Evolutionary conservation across 495 filamentous ascomycete genomes (phyloP), one percentile per base, ranked within the genome.

Genomic region (Aspergillus nanangensis): DNA sequence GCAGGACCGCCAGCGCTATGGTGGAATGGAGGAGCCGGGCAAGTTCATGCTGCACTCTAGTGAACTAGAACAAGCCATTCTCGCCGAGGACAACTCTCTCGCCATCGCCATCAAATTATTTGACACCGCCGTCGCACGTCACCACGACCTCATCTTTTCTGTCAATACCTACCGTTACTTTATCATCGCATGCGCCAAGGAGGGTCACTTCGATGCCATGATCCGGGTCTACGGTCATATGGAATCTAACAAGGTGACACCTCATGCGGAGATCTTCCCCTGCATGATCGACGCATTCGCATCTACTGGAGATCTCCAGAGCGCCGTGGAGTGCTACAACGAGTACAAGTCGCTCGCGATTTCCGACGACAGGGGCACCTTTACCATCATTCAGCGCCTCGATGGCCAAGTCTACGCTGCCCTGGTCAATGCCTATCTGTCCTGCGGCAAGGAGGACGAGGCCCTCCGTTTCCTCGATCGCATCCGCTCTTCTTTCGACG

Each of bases 281-380:
- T 76, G 82, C 11, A 95, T 98, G 88, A 97, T 98, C 57, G 80
- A 87, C 31, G 90, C 89, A 0, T 97, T 96, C 58, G 90, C 86
- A 35, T 77, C 77, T 22, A 76, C 75, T 4, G 83, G 89, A 13
- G 89, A 98, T 56, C 73, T 97, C 29, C 72, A 75, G 56, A 92
- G 86, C 51, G 94, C 89, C n/a, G 84, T 95, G 9, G 93, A 97
- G 56, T 89, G 88, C 69, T 96, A 95, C 68, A 88, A 94, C 52
- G 89, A 91, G 64, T 98, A 97, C 74, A 89, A 87, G 57, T 72
- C 76, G 9, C 75, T 95, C 13, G 92, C 88, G 21, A 78, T 93
- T 49, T 83, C 82, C 21, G 77, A 93, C 54, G 86, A 95, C 64
- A 77, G 77, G 27, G 90, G 90, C 20, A 76, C 84, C 35, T 74